A percentile compares a stretch with the other conserved stretches of the same genome.
Conservation (phyloP, 176 grass and related monocot species). For the Elaeis guineensis region DNA sequence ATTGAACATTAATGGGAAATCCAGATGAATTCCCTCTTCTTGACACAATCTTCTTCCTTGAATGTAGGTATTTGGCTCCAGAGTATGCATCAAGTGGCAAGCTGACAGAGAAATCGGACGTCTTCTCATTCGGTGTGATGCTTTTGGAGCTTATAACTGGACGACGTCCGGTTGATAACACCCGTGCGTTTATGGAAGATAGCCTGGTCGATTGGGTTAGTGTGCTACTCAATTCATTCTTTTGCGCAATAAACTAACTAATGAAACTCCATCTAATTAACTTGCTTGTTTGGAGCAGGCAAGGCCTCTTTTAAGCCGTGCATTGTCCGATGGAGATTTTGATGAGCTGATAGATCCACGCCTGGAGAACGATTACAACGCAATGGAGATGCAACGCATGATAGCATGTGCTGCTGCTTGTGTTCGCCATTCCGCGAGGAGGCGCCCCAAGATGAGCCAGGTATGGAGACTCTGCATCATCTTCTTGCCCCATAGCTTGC, state of each 20-base stretch:
- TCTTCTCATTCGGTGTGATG: conserved; percentile 98
- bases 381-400: conserved; percentile 62
- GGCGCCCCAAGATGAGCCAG: conserved; percentile 93
- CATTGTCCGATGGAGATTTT: conserved; percentile 29
- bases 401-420: conserved; percentile 66
- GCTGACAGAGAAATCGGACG: conserved; percentile 87
- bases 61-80: conserved; percentile 68
- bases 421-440: conserved; percentile 76
- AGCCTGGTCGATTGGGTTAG: conserved; percentile 94
- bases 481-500: background rate
- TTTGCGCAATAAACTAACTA: no score
- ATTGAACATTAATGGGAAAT: no score
- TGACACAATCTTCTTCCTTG: no score
- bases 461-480: conserved; percentile 11
- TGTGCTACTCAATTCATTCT: background rate
- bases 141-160: conserved; percentile 92
- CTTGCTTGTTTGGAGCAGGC: conserved; percentile 31
- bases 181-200: conserved; percentile 54
- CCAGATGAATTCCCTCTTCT: no score
- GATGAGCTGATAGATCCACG: conserved; percentile 61
- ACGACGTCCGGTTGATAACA: conserved; percentile 49
- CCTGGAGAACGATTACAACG: conserved; percentile 51
- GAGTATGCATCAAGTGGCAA: conserved; percentile 96
- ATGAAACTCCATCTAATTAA: background rate
- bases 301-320: conserved; percentile 50